Base-by-base conservation (phyloP, 805 yeast species). In the Ascoidea rubescens region DNA sequence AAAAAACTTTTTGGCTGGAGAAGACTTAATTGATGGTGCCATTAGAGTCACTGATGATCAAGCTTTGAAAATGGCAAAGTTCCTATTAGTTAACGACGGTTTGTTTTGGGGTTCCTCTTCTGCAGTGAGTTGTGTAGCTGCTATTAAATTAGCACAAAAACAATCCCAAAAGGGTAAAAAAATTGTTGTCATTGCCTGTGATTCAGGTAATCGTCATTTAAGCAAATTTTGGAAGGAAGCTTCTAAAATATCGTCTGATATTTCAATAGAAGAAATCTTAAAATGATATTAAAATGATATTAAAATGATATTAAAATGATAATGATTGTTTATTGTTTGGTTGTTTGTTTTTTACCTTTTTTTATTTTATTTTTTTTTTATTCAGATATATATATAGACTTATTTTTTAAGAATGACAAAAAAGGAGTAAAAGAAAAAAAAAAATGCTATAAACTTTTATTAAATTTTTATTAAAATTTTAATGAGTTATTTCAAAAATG, bases 61-160 rank as follows among this genome's bases (percentile, higher is more conserved):
- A 64, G 95, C 98, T 1, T 59, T 88, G 28, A 78, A 74, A 58
- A 93, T 93, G 98, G 98, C 98, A 5, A 81, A 83, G 62, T 85
- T 66, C 59, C 64, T 91, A 32, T 84, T 88, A 55, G 78, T 81
- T 4, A 73, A 86, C 53, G 99, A 91, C 62, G 99, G 98, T 0
- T 67, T 88, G 16, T 93, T 93, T 64, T 76, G 90, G 62, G 99
- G 99, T 1, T 82, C 95, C 31, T 86, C 96, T 47, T 83, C 95
- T n/a, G 96, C 96, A 0, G 82, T 93, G 31, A 89, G 89, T 63
- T 90, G 96, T 46, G 96, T 87, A 5, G 97, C 96, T 0, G 95
- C 96, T 0, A 75, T 80, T 5, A 71, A 78, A 56, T 67, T 78
- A 6, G 86, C 88, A 2, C 62, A 66, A 52, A 60, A 64, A 31